Evolutionary conservation across 2,329 filamentous ascomycete genomes (phyloP).

Genomic region (Ustulina deusta): DNA sequence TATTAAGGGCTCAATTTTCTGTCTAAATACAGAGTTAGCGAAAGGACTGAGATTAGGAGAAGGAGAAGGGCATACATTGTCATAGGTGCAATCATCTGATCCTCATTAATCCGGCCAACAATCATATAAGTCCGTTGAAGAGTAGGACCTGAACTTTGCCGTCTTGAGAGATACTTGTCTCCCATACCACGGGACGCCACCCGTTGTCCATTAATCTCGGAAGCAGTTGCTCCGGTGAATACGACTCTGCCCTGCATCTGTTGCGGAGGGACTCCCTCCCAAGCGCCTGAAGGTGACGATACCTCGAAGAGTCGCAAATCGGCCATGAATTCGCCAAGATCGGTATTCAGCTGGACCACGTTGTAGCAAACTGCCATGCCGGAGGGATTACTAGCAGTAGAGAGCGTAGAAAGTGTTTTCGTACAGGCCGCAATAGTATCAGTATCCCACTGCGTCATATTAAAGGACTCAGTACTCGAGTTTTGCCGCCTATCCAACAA

Average conservation of each 20-base stretch:
- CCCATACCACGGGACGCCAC: constrained; percentile 4
- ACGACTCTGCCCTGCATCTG: constrained; percentile 67
- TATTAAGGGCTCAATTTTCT: constrained; percentile 70
- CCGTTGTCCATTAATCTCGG: constrained; percentile 41
- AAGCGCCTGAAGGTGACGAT: constrained; percentile 67
- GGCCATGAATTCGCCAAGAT: constrained; percentile 78
- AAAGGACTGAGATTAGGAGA: background rate
- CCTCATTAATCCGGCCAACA: constrained; percentile 73
- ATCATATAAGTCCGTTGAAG: constrained; percentile 75
- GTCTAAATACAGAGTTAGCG: constrained; percentile 54
- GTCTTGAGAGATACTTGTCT: constrained; percentile 32
- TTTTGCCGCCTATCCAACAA: constrained; percentile 42
- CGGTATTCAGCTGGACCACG: constrained; percentile 75
- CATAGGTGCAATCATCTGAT: constrained; percentile 66
- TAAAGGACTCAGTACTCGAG: constrained; percentile 53
- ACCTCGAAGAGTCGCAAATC: constrained; percentile 81
- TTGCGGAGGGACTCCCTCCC: constrained; percentile 62
- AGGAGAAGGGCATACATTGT: constrained; percentile 66
- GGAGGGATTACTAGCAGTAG: constrained; percentile 75
- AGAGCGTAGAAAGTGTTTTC: constrained; percentile 65
- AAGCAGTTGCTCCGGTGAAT: constrained; percentile 67
- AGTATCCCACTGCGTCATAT: constrained; percentile 68
- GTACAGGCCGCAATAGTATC: constrained; percentile 70
- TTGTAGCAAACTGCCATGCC: constrained; percentile 88
- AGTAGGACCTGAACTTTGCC: constrained; percentile 49